phyloP scores from a whole-genome alignment of 495 filamentous ascomycete species.

The Tuber brumale region DNA sequence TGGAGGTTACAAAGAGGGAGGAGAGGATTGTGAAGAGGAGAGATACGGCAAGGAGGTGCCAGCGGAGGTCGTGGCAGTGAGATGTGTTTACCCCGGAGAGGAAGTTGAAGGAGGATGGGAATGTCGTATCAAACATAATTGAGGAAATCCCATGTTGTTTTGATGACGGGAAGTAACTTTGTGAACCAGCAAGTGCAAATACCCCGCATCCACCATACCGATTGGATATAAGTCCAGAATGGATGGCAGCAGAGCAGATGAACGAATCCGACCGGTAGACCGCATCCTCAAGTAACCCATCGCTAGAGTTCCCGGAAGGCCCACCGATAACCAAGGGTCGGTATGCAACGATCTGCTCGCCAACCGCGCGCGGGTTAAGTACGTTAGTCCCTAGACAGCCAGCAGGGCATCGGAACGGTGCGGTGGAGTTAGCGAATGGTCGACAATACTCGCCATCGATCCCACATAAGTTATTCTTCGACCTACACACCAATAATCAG shows the following conservation, averaged over 20 bases:
- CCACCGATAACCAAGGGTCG: conserved; percentile 68
- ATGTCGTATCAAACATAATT: conserved; percentile 64
- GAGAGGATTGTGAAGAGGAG: conserved; percentile 59
- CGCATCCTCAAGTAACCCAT: conserved; percentile 39
- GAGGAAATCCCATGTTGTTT: conserved; percentile 60
- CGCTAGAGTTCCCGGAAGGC: conserved; percentile 47
- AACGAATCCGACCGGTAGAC: conserved; percentile 78
- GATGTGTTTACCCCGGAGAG: conserved; percentile 39
- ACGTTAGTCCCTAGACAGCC: conserved; percentile 58
- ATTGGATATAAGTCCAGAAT: conserved; percentile 65
- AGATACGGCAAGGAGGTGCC: conserved; percentile 68
- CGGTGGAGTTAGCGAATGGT: conserved; percentile 64
- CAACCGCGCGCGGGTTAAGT: conserved; percentile 66
- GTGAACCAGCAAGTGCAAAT: conserved; percentile 59
- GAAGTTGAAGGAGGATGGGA: conserved; percentile 71
- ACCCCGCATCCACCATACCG: conserved; percentile 70
- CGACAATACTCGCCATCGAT: conserved; percentile 71
- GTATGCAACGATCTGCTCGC: conserved; percentile 65
- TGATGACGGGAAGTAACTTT: conserved; percentile 56
- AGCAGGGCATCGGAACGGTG: conserved; percentile 73
- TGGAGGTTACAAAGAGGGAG: conserved; percentile 62
- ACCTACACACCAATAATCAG: conserved; percentile 47
- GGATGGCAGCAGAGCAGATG: conserved; percentile 73
- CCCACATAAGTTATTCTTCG: conserved; percentile 65
- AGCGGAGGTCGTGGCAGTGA: conserved; percentile 61